Evolutionary conservation across 2,329 filamentous ascomycete species (phyloP).

Genomic region (Colletotrichum plurivorum): DNA sequence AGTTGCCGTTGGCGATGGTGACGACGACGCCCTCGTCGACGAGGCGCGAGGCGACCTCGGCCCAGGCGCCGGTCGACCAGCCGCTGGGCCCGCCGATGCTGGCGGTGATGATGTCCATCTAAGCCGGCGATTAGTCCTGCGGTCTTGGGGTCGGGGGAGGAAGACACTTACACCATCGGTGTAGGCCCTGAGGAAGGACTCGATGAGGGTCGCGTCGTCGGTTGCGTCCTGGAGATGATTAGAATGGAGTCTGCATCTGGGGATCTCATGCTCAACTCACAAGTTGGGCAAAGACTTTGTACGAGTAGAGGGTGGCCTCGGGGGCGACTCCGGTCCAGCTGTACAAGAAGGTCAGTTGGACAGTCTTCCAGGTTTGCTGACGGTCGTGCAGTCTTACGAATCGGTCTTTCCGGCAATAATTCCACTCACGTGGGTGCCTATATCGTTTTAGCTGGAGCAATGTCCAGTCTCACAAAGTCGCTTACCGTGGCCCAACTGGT

Average conservation of each 20-base stretch:
- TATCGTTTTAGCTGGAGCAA: constrained; percentile 37
- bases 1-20: constrained; percentile 66
- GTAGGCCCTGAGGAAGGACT: constrained; percentile 52
- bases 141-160: fast-evolving
- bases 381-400: constrained; percentile 18
- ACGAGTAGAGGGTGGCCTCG: constrained; percentile 45
- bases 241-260: not conserved
- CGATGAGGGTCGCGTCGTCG: constrained; percentile 55
- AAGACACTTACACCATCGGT: constrained; percentile 45
- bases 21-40: constrained; percentile 63
- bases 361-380: not conserved
- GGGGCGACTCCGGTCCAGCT: constrained; percentile 49
- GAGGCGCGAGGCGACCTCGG: constrained; percentile 55
- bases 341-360: constrained; percentile 5
- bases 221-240: constrained; percentile 40
- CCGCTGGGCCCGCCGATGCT: constrained; percentile 57
- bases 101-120: constrained; percentile 57
- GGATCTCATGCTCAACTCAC: constrained; percentile 29
- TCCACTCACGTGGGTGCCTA: constrained; percentile 52
- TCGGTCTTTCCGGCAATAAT: constrained; percentile 49
- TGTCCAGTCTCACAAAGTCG: not conserved
- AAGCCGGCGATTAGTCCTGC: not conserved
- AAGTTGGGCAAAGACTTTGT: constrained; percentile 46
- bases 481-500: constrained; percentile 47
- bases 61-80: constrained; percentile 52